Conservation (phyloP, 805 yeast species). For the Nakazawaea holstii region DNA sequence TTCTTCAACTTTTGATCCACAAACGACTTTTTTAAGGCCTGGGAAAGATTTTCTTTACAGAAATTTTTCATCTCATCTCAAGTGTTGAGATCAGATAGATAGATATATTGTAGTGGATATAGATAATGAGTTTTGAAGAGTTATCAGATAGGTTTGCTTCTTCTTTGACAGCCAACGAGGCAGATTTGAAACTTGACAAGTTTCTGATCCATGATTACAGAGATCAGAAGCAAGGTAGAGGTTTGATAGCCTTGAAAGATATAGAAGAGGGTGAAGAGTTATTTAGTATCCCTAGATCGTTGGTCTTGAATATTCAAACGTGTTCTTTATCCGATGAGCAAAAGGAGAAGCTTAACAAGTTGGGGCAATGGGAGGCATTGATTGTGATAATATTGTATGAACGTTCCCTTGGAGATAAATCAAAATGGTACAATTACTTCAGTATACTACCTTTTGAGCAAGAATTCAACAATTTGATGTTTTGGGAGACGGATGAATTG, state of each 20-base stretch:
- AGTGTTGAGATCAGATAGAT: no score
- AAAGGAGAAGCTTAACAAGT: constrained; percentile 29
- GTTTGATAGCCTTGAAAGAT: constrained; percentile 58
- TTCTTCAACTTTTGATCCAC: neutral
- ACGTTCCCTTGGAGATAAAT: constrained; percentile 34
- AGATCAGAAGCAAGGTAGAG: constrained; percentile 64
- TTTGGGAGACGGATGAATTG: constrained; percentile 68
- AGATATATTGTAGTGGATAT: neutral
- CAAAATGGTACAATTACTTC: constrained; percentile 70
- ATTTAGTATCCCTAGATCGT: constrained; percentile 61
- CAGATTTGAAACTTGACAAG: constrained; percentile 44
- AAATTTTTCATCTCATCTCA: constrained; percentile 3
- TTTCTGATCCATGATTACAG: constrained; percentile 60
- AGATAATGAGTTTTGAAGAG: constrained; percentile 16
- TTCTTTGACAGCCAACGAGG: constrained; percentile 42
- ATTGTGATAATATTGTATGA: constrained; percentile 67
- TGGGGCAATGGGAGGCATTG: constrained; percentile 75
- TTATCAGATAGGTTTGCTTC: constrained; percentile 34
- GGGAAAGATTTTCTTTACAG: neutral
- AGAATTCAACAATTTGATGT: constrained; percentile 64
- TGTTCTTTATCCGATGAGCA: constrained; percentile 36
- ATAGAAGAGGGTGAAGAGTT: constrained; percentile 59
- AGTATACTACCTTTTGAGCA: constrained; percentile 53
- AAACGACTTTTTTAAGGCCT: neutral
- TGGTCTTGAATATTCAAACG: constrained; percentile 55